A percentile compares a stretch with the other conserved stretches of the same genome.
phyloP scores from a whole-genome alignment of 2,329 filamentous ascomycete genomes.

The Phaeosphaeria sp. region DNA sequence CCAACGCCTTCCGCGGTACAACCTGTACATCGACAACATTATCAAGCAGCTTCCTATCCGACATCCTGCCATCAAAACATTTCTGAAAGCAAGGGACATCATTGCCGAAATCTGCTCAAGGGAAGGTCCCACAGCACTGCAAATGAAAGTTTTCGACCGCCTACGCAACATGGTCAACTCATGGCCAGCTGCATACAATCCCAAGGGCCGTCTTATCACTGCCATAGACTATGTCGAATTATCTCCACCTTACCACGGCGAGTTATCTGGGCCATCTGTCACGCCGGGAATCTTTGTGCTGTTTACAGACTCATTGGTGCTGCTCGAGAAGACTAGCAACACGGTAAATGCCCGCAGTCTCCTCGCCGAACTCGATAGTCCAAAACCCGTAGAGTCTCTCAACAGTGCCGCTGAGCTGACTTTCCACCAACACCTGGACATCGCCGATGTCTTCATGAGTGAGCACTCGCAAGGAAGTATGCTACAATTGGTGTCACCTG shows the following conservation, averaged over 20 bases:
- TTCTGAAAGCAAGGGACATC: conserved; percentile 89
- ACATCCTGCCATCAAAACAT: conserved; percentile 80
- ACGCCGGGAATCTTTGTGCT: conserved; percentile 75
- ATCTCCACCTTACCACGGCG: conserved; percentile 70
- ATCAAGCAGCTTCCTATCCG: conserved; percentile 82
- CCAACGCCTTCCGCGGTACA: conserved; percentile 91
- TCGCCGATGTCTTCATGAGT: conserved; percentile 75
- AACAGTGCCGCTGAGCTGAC: conserved; percentile 64
- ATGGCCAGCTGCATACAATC: conserved; percentile 76
- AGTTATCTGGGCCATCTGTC: conserved; percentile 54
- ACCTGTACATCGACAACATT: conserved; percentile 95
- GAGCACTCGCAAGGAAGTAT: conserved; percentile 67
- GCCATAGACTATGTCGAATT: conserved; percentile 83
- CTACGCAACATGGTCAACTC: conserved; percentile 77
- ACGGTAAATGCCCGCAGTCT: conserved; percentile 76
- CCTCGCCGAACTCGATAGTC: conserved; percentile 84
- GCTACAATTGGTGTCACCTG: conserved; percentile 71
- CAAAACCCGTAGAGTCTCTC: conserved; percentile 54
- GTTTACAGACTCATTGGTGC: conserved; percentile 80
- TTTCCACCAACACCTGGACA: conserved; percentile 74
- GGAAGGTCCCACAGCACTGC: conserved; percentile 73
- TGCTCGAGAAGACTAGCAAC: conserved; percentile 73
- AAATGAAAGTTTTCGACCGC: conserved; percentile 75
- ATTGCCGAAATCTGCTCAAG: conserved; percentile 97
- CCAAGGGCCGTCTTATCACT: conserved; percentile 78